Evolutionary conservation across 2,329 filamentous ascomycete species (phyloP), one percentile per base, ranked within the genome.

Genomic region (Talaromyces funiculosus): DNA sequence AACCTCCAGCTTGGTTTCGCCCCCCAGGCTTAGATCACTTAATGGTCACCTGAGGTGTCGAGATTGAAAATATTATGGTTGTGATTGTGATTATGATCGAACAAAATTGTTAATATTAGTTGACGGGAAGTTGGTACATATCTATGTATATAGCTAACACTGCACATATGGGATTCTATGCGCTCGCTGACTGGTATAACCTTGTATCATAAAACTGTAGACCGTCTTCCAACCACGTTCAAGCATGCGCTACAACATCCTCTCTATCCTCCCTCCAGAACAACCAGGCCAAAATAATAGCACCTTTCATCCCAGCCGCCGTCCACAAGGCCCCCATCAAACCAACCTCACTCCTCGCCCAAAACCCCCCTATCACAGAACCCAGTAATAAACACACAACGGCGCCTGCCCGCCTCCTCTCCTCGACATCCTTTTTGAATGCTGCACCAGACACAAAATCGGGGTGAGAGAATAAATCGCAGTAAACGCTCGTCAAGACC

Each of bases 401-500:
- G 1, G 83, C 82, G 0, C 75, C 78, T 0, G 76, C 68, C 49
- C 84, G 75, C 54, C 81, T 74, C 68, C 84, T 83, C 53, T 84
- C 73, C 68, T 85, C 82, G 0, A 78, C 71, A 60, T 84, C 82
- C 1, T 71, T 67, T 1, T 20, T n/a, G 3, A 53, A 16, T 0
- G 57, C 49, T 2, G 2, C 5, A 12, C 72, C 62, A 1, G 76
- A 62, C 4, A 84, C 71, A n/a, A 86, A 63, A 8, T 78, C 76
- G 9, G 79, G 75, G 67, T 91, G 88, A 1, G 86, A 88, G 66
- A 90, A 90, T 20, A 93, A 69, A 71, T 93, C 90, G 69, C 89
- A 92, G 76, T 92, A 93, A 63, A 90, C 86, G 70, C 88, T 91
- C 1, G 90, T 93, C 62, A 94, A 74, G 3, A 92, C 90, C 16